These are phyloP conservation scores for Neophaeococcomyces aloes DNA, from an alignment of 2,329 filamentous ascomycete species.

Conservation along the genomic window DNA sequence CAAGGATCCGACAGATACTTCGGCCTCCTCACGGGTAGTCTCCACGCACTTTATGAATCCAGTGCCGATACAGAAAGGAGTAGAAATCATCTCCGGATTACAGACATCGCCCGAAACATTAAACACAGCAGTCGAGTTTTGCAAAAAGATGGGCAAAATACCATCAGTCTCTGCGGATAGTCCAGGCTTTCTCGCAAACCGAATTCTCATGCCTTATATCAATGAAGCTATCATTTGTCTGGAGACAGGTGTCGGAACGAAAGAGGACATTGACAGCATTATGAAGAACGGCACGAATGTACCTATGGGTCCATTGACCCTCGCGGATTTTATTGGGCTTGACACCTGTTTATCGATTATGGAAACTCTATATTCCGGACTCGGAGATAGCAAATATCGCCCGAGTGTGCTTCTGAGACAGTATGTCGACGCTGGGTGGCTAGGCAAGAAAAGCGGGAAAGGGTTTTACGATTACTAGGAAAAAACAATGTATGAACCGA, in stretches of 20 bases:
- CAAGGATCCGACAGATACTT: conserved; percentile 68
- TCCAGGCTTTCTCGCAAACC: conserved; percentile 89
- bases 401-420: conserved; percentile 78
- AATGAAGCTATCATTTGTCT: conserved; percentile 96
- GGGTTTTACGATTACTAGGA: conserved; percentile 79
- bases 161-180: conserved; percentile 77
- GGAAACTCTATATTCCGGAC: conserved; percentile 84
- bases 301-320: conserved; percentile 86
- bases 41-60: conserved; percentile 99
- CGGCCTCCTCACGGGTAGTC: conserved; percentile 75
- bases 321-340: conserved; percentile 94
- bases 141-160: conserved; percentile 86
- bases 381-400: conserved; percentile 90
- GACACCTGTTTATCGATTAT: conserved; percentile 96
- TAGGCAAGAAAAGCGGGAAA: conserved; percentile 94
- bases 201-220: conserved; percentile 98
- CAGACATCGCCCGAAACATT: conserved; percentile 80
- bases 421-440: conserved; percentile 97
- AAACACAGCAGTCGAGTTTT: conserved; percentile 72
- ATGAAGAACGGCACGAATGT: conserved; percentile 99
- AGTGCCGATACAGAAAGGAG: conserved; percentile 89
- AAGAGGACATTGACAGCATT: conserved; percentile 89
- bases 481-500: too few species aligned
- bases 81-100: conserved; percentile 91
- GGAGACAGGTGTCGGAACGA: conserved; percentile 79